Conservation (phyloP, 108 stramenopile species). For the Pseudonitzschia pungens region DNA sequence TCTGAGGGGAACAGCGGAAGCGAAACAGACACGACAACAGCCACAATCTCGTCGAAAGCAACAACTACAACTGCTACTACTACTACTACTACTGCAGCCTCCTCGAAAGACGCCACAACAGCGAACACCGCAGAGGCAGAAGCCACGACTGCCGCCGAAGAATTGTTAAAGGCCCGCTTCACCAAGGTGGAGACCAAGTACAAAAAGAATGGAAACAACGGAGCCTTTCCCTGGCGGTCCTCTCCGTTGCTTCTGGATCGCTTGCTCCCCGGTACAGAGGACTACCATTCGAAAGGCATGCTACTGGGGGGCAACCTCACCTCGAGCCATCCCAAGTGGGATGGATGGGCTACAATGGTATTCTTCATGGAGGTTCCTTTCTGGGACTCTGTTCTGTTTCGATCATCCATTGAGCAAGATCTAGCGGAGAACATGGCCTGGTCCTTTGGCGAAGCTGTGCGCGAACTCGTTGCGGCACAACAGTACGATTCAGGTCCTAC, state of each 20-base stretch:
- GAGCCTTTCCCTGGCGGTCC: conserved; percentile 35
- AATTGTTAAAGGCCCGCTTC: background rate
- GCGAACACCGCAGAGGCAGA: background rate
- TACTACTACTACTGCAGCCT: background rate
- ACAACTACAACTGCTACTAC: background rate
- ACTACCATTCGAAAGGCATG: conserved; percentile 19
- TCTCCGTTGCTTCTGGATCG: conserved; percentile 20
- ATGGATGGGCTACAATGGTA: conserved; percentile 19
- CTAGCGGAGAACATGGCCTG: conserved; percentile 30
- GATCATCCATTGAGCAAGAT: conserved; percentile 15
- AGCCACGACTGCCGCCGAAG: background rate
- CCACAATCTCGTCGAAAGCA: background rate
- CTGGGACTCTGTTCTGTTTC: conserved; percentile 29
- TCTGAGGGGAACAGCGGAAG: too few relatives aligned
- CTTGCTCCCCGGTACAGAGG: conserved; percentile 23
- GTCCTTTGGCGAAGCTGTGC: conserved; percentile 26
- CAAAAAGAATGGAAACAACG: background rate
- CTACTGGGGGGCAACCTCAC: conserved; percentile 14
- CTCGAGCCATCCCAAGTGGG: conserved; percentile 13
- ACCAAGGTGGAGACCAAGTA: background rate
- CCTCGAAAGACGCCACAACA: background rate
- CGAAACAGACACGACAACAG: conserved; percentile 1
- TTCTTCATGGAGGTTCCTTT: conserved; percentile 31
- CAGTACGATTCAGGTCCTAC: background rate
- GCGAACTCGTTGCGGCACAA: background rate